Percentiles rank a stretch among this genome's conserved stretches.
phyloP scores from a whole-genome alignment of 192 early-diverging fungal genomes.

The Entrophospora sp. region DNA sequence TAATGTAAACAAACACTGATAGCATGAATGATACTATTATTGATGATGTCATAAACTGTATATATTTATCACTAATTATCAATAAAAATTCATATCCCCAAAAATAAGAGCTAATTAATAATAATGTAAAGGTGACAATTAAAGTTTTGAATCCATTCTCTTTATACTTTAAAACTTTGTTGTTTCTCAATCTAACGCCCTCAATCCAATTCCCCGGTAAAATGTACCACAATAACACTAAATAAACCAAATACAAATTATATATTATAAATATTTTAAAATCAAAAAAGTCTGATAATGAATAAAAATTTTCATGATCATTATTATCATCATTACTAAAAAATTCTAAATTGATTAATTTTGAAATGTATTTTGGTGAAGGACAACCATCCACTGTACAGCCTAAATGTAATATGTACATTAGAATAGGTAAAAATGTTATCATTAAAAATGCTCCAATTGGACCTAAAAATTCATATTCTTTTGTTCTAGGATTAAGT shows the following conservation, averaged over 20 bases:
- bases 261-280: conserved; percentile 44
- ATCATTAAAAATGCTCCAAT: conserved; percentile 52
- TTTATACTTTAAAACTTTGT: conserved; percentile 67
- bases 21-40: conserved; percentile 54
- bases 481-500: conserved; percentile 57
- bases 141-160: conserved; percentile 70
- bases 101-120: conserved; percentile 29
- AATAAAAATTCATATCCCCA: conserved; percentile 57
- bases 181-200: conserved; percentile 66
- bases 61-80: conserved; percentile 74
- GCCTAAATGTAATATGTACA: conserved; percentile 36
- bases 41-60: conserved; percentile 64
- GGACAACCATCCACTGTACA: conserved; percentile 45
- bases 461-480: conserved; percentile 77
- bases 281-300: conserved; percentile 41
- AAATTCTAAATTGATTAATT: conserved; percentile 16
- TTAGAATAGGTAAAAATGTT: conserved; percentile 31
- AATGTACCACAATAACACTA: conserved; percentile 55
- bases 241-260: conserved; percentile 58
- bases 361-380: conserved; percentile 25
- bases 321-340: no score
- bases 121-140: conserved; percentile 39
- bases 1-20: conserved; percentile 63
- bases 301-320: conserved; percentile 25
- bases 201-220: conserved; percentile 57